A percentile compares a stretch with the other conserved stretches of the same genome.
Evolutionary conservation across 1,284 basidiomycete genomes (phyloP).

Genomic region (Boletellus deceptivus): DNA sequence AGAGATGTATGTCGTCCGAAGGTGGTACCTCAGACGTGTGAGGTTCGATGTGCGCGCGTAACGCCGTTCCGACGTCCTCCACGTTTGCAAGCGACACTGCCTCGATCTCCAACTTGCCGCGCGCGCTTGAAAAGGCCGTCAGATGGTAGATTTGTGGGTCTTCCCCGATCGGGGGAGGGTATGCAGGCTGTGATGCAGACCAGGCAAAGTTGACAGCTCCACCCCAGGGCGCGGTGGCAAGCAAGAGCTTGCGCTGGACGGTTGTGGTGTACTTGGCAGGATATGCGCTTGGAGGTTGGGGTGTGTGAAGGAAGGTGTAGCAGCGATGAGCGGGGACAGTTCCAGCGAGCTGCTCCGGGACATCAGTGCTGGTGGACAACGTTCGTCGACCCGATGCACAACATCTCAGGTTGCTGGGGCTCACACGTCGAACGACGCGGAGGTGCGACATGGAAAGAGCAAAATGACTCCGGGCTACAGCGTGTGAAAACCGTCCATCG

Average conservation of each 20-base stretch:
- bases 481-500: too few species aligned
- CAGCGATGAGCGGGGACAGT: constrained; percentile 52
- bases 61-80: constrained; percentile 40
- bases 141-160: constrained; percentile 35
- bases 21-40: neutral
- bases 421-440: neutral
- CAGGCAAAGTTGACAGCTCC: constrained; percentile 63
- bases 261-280: constrained; percentile 49
- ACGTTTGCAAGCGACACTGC: constrained; percentile 47
- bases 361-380: constrained; percentile 7
- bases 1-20: constrained; percentile 48
- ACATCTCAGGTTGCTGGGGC: neutral
- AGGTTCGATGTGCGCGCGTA: constrained; percentile 37
- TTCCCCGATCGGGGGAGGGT: neutral
- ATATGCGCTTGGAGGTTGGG: constrained; percentile 47
- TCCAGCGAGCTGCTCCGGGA: constrained; percentile 31
- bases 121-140: constrained; percentile 49
- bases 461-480: too few species aligned
- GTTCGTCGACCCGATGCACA: neutral
- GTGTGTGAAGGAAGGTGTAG: constrained; percentile 57
- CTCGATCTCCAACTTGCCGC: constrained; percentile 49
- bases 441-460: neutral
- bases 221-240: constrained; percentile 44
- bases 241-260: constrained; percentile 51
- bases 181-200: constrained; percentile 34